Percentiles rank a stretch among this genome's conserved stretches.
phyloP scores from a whole-genome alignment of 139 green algal species.

The Volvox reticuliferus region DNA sequence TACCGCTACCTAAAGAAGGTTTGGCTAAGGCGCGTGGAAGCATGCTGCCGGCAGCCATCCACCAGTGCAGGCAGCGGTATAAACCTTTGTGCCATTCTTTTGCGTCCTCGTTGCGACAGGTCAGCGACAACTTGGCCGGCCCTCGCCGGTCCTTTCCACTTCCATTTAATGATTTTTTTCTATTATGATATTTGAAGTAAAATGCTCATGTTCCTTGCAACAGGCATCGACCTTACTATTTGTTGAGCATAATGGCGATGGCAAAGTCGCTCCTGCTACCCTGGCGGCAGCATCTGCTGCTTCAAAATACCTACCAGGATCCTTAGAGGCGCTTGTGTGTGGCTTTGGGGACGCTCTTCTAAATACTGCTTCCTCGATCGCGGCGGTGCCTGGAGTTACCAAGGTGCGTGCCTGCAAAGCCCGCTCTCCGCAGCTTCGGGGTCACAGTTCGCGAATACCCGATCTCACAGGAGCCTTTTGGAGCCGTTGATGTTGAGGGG shows the following conservation, averaged over 20 bases:
- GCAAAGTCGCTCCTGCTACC: conserved; percentile 48
- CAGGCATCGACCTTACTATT: conserved; percentile 55
- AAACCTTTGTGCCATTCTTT: background rate
- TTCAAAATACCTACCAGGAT: background rate
- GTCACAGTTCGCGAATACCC: no score
- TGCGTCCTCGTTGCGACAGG: conserved; percentile 4
- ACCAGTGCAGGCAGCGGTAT: background rate
- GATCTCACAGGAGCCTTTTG: no score
- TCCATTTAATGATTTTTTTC: background rate
- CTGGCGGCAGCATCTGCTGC: conserved; percentile 47
- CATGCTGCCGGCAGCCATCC: conserved; percentile 11
- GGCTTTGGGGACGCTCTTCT: conserved; percentile 40
- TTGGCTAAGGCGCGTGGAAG: background rate
- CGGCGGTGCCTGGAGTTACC: conserved; percentile 48
- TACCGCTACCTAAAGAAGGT: no score
- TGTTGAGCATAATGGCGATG: conserved; percentile 58
- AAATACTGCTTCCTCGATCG: conserved; percentile 27
- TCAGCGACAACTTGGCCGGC: conserved; percentile 21
- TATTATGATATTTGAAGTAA: background rate
- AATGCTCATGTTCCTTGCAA: background rate
- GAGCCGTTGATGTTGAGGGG: no score
- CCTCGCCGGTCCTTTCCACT: background rate
- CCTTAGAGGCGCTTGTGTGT: conserved; percentile 12
- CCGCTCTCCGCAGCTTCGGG: background rate
- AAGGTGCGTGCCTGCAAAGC: conserved; percentile 47